Evolutionary conservation across 1,284 basidiomycete species (phyloP).

Genomic region (Athelia psychrophila): DNA sequence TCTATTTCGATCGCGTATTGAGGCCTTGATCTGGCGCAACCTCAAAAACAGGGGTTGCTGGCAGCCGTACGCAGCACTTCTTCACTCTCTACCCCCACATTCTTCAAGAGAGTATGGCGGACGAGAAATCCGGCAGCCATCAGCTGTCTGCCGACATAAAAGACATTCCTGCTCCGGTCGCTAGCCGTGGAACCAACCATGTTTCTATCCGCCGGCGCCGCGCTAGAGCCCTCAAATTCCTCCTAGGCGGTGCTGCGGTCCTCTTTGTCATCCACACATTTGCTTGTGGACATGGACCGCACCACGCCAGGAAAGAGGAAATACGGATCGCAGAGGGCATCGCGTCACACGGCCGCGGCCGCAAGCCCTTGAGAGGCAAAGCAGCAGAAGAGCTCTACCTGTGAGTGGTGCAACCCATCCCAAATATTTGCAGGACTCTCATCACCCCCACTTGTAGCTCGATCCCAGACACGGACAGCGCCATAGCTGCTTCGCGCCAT

Average conservation of each 20-base stretch:
- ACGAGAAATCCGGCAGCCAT: background rate
- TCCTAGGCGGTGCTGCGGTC: background rate
- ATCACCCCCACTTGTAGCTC: conserved; percentile 29
- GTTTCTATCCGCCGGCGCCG: background rate
- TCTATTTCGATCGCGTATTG: too few relatives aligned
- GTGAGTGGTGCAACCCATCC: conserved; percentile 4
- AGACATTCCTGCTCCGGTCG: background rate
- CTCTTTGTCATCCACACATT: too few relatives aligned
- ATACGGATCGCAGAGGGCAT: background rate
- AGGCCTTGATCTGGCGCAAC: too few relatives aligned
- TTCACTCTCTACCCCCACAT: too few relatives aligned
- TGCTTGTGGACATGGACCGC: too few relatives aligned
- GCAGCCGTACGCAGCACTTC: too few relatives aligned
- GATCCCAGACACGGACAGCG: conserved; percentile 44
- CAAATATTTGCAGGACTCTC: background rate
- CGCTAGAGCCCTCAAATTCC: background rate
- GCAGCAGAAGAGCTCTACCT: conserved; percentile 12
- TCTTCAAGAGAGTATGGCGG: background rate
- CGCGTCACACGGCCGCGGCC: background rate
- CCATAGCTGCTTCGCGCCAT: conserved; percentile 39
- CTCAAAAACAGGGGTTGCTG: too few relatives aligned
- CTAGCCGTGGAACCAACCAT: background rate
- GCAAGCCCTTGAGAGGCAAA: conserved; percentile 2
- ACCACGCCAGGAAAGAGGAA: background rate
- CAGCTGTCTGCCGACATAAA: background rate